These are phyloP conservation scores for Chalara sp. DNA, from an alignment of 2,329 filamentous ascomycete genomes.

Conservation along the genomic window DNA sequence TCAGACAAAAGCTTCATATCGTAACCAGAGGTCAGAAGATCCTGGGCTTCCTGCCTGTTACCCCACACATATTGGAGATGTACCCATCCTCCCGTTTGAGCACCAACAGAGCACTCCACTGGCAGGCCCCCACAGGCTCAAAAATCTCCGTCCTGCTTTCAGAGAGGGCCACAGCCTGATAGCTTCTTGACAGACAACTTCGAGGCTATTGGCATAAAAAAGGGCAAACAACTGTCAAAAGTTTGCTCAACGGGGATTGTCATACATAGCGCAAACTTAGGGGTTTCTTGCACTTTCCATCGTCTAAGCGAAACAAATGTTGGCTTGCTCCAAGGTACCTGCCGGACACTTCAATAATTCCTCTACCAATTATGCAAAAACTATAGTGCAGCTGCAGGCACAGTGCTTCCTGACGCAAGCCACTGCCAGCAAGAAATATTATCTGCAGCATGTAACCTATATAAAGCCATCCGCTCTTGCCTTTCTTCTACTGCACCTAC, in stretches of 20 bases:
- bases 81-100: not conserved
- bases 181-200: slow-evolving; percentile 20
- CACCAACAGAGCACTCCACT: slow-evolving; percentile 4
- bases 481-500: not conserved
- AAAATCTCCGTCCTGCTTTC: slow-evolving; percentile 12
- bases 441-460: slow-evolving; percentile 2
- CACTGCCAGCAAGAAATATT: slow-evolving; percentile 1
- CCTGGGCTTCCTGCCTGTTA: not conserved
- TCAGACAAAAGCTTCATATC: slow-evolving; percentile 12
- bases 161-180: slow-evolving; percentile 10
- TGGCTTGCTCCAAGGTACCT: slow-evolving; percentile 2
- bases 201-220: slow-evolving; percentile 11
- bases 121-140: not conserved
- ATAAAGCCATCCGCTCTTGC: slow-evolving; percentile 1
- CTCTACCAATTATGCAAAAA: slow-evolving; percentile 9
- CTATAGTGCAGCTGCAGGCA: slow-evolving; percentile 10
- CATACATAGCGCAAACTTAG: slow-evolving; percentile 17
- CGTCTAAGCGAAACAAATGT: slow-evolving; percentile 1
- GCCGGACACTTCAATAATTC: slow-evolving; percentile 6
- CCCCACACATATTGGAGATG: not conserved
- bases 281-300: slow-evolving; percentile 10
- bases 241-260: slow-evolving; percentile 14
- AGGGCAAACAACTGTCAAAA: slow-evolving; percentile 19
- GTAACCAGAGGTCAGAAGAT: not conserved
- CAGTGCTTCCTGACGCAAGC: not conserved